Conservation (phyloP, 2,329 filamentous ascomycete genomes). For the Berkeleyomyces basicola region DNA sequence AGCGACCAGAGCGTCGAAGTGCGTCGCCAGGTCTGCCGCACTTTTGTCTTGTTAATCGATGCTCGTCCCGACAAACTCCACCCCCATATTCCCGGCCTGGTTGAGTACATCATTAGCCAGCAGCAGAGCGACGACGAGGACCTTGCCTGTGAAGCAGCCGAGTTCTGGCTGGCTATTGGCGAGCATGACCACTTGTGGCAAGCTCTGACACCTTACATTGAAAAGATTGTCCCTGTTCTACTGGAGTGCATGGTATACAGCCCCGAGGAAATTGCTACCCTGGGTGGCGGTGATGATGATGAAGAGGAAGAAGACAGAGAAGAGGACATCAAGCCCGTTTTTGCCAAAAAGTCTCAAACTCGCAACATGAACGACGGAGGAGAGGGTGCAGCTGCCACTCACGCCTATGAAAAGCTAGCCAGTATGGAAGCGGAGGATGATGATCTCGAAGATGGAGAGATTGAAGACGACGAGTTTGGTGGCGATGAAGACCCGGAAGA, state of each 20-base stretch:
- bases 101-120: slow-evolving; percentile 84
- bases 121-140: slow-evolving; percentile 80
- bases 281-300: slow-evolving; percentile 74
- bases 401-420: slow-evolving; percentile 35
- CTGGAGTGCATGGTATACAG: slow-evolving; percentile 93
- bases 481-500: slow-evolving; percentile 77
- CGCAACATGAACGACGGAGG: slow-evolving; percentile 35
- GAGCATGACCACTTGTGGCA: slow-evolving; percentile 71
- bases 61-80: slow-evolving; percentile 77
- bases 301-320: slow-evolving; percentile 80
- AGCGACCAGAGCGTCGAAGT: slow-evolving; percentile 66
- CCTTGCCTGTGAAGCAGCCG: slow-evolving; percentile 80
- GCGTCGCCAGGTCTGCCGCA: slow-evolving; percentile 78
- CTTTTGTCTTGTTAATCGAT: slow-evolving; percentile 84
- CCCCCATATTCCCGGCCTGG: slow-evolving; percentile 72
- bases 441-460: slow-evolving; percentile 73
- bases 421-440: slow-evolving; percentile 46
- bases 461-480: slow-evolving; percentile 55
- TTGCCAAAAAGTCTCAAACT: slow-evolving; percentile 53
- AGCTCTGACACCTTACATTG: slow-evolving; percentile 58
- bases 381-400: slow-evolving; percentile 19
- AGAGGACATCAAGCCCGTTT: slow-evolving; percentile 83
- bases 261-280: slow-evolving; percentile 74
- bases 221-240: slow-evolving; percentile 76
- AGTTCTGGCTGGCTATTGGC: slow-evolving; percentile 91